Evolutionary conservation across 257 asterid species (phyloP).

Genomic region (Pogostemon cablin): DNA sequence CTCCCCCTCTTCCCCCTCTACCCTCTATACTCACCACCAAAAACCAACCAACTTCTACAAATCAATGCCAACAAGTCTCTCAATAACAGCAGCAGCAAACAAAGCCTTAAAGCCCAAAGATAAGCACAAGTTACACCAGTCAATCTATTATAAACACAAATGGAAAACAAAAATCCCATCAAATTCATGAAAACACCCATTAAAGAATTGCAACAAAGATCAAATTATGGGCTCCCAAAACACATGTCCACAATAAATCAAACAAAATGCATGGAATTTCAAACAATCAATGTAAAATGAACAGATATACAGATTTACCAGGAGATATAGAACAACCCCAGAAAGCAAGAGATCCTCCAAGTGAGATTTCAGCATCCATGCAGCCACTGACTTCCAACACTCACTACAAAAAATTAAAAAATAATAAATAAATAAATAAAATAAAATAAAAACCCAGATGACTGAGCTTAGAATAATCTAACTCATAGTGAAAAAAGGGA

Average conservation of each 20-base stretch:
- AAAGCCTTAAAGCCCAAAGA: conserved; percentile 34
- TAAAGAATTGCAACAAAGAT: conserved; percentile 32
- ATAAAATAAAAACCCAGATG: conserved; percentile 36
- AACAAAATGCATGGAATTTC: conserved; percentile 37
- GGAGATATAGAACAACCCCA: conserved; percentile 34
- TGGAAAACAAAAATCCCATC: conserved; percentile 24
- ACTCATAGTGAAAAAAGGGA: conserved; percentile 17
- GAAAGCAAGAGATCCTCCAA: conserved; percentile 23
- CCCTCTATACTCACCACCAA: conserved; percentile 25
- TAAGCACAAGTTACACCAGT: conserved; percentile 37
- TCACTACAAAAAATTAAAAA: conserved; percentile 27
- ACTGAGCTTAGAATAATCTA: conserved; percentile 40
- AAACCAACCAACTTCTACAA: conserved; percentile 31
- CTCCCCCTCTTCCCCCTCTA: conserved; percentile 20
- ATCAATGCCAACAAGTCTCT: conserved; percentile 30
- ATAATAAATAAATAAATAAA: background rate
- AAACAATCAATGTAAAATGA: conserved; percentile 24
- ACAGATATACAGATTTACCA: conserved; percentile 34
- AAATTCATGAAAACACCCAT: conserved; percentile 33
- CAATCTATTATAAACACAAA: conserved; percentile 28
- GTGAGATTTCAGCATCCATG: conserved; percentile 51
- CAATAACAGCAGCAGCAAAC: conserved; percentile 28
- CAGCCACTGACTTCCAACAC: conserved; percentile 38
- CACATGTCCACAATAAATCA: conserved; percentile 38
- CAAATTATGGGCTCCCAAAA: conserved; percentile 22